These are phyloP conservation scores for Mycosphaerelloides madeirae DNA, from an alignment of 2,329 filamentous ascomycete genomes.

Conservation along the genomic window DNA sequence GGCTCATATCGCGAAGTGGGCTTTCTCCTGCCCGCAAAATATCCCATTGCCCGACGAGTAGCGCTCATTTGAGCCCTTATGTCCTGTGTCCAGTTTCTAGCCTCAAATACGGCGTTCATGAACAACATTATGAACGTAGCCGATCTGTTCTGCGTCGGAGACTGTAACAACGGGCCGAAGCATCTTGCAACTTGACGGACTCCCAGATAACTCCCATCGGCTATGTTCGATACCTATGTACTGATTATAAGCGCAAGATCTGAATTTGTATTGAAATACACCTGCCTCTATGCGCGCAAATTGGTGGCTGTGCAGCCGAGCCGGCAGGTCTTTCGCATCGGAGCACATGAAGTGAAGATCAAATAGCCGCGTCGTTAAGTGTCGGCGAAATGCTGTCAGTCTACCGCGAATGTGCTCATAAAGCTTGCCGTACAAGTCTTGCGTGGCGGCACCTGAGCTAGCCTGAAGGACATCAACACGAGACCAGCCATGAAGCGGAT, in stretches of 20 bases:
- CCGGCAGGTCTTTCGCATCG: conserved; percentile 25
- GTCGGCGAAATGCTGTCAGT: conserved; percentile 30
- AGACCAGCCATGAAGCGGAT: conserved; percentile 38
- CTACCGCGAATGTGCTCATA: conserved; percentile 33
- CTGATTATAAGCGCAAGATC: background rate
- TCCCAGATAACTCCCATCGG: conserved; percentile 35
- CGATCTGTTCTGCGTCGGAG: conserved; percentile 31
- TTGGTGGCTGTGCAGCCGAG: conserved; percentile 4
- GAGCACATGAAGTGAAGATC: conserved; percentile 30
- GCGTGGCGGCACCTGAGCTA: conserved; percentile 17
- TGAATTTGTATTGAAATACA: background rate
- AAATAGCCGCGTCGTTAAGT: conserved; percentile 19
- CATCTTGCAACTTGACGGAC: conserved; percentile 19
- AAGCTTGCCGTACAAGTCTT: conserved; percentile 40
- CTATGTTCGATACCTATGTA: conserved; percentile 38
- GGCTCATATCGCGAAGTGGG: too few relatives aligned
- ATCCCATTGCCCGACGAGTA: too few relatives aligned
- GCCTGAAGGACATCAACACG: conserved; percentile 27
- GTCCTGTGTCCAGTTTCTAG: too few relatives aligned
- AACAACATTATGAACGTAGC: conserved; percentile 43
- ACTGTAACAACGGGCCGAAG: conserved; percentile 35
- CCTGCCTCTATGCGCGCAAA: conserved; percentile 41
- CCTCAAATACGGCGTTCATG: too few relatives aligned
- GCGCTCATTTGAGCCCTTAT: too few relatives aligned
- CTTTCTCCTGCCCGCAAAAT: too few relatives aligned